phyloP scores from a whole-genome alignment of 1,139 yeast species.

The Pichia sp. region DNA sequence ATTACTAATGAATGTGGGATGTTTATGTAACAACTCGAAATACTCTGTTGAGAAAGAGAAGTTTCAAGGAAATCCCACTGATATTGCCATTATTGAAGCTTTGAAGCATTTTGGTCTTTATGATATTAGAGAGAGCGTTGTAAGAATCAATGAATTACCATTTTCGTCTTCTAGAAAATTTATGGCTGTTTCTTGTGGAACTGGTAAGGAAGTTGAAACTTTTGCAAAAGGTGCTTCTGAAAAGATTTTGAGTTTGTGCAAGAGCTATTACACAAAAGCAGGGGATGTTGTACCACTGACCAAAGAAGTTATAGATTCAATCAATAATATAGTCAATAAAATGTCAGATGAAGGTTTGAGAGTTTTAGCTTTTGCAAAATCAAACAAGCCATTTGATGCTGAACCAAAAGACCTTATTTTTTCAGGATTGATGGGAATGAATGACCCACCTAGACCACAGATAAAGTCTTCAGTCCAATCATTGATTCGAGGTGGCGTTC shows the following conservation, averaged over 20 bases:
- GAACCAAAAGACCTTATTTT: constrained; percentile 57
- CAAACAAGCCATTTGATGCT: constrained; percentile 32
- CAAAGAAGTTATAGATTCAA: constrained; percentile 38
- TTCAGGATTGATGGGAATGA: constrained; percentile 87
- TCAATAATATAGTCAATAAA: constrained; percentile 49
- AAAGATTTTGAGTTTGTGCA: constrained; percentile 56
- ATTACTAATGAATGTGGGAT: constrained; percentile 58
- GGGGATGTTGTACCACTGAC: constrained; percentile 51
- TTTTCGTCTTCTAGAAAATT: constrained; percentile 79
- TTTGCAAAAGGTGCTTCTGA: constrained; percentile 89
- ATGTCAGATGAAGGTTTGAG: constrained; percentile 83
- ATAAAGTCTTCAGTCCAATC: constrained; percentile 66
- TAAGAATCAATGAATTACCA: constrained; percentile 67
- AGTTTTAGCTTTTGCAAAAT: constrained; percentile 73
- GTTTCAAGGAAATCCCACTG: constrained; percentile 88
- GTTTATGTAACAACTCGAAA: constrained; percentile 74
- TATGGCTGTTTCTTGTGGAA: constrained; percentile 73
- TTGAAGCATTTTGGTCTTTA: constrained; percentile 63
- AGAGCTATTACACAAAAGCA: constrained; percentile 48
- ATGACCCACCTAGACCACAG: constrained; percentile 91
- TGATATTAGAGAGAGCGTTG: constrained; percentile 55
- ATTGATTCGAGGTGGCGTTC: constrained; percentile 86
- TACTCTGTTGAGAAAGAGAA: constrained; percentile 63
- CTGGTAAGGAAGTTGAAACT: constrained; percentile 45
- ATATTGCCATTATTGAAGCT: constrained; percentile 77